These are phyloP conservation scores for Boletus edulis DNA, from an alignment of 768 basidiomycete species.

Conservation along the genomic window DNA sequence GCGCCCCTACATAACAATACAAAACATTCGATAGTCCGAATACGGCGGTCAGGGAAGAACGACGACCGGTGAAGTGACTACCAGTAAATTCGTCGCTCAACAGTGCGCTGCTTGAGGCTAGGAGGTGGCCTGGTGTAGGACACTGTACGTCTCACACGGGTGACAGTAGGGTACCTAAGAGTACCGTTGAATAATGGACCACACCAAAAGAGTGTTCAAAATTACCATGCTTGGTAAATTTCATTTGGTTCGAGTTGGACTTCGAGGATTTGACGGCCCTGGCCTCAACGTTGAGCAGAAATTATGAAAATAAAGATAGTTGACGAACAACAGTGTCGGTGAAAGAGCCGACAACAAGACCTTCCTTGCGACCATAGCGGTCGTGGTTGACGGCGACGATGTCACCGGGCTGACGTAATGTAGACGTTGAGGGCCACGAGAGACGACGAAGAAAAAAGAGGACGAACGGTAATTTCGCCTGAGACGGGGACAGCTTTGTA, in stretches of 20 bases:
- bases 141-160: constrained; percentile 73
- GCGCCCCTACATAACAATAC: constrained; percentile 31
- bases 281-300: constrained; percentile 3
- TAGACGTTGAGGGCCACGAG: neutral
- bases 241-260: constrained; percentile 73
- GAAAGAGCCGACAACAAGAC: constrained; percentile 76
- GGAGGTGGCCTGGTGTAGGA: constrained; percentile 51
- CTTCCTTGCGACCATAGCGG: constrained; percentile 63
- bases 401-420: constrained; percentile 61
- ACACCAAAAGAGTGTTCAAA: neutral
- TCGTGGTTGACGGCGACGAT: constrained; percentile 75
- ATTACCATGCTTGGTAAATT: constrained; percentile 66
- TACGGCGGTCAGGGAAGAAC: neutral
- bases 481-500: constrained; percentile 22
- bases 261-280: constrained; percentile 84
- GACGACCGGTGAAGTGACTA: constrained; percentile 31
- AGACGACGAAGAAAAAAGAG: neutral
- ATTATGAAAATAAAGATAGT: neutral
- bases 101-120: constrained; percentile 48
- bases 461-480: constrained; percentile 38
- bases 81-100: constrained; percentile 79
- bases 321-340: constrained; percentile 62
- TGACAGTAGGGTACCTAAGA: constrained; percentile 73
- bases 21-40: constrained; percentile 26
- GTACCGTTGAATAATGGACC: constrained; percentile 2